Conservation (phyloP, 177 flowering plant genomes). For the Vitis hybrid region DNA sequence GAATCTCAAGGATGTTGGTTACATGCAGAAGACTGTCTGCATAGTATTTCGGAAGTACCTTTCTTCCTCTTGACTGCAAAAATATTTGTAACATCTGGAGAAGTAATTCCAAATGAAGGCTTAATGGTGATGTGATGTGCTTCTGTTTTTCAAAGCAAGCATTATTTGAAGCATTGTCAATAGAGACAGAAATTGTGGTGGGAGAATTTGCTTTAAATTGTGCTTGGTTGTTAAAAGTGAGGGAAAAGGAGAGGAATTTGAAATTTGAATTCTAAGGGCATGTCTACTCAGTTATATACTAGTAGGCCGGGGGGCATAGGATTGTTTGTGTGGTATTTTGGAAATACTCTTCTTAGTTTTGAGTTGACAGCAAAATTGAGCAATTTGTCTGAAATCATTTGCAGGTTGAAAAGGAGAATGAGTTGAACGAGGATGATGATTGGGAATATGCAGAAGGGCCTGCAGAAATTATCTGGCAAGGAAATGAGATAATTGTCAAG, state of each 20-base stretch:
- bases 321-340: not conserved
- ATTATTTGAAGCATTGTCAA: too few species aligned
- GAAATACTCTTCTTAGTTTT: not conserved
- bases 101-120: too few species aligned
- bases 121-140: too few species aligned
- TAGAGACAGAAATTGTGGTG: not conserved
- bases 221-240: not conserved
- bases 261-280: not conserved
- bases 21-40: too few species aligned
- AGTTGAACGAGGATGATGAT: slow-evolving; percentile 48
- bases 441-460: slow-evolving; percentile 94
- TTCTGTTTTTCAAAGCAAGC: too few species aligned
- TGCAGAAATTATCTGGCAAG: slow-evolving; percentile 95
- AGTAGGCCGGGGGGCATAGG: not conserved
- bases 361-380: too few species aligned
- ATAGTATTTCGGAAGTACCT: too few species aligned
- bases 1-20: not conserved
- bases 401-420: slow-evolving; percentile 29
- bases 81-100: too few species aligned
- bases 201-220: not conserved
- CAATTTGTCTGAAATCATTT: not conserved
- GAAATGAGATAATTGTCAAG: slow-evolving; percentile 92
- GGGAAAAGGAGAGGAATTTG: not conserved
- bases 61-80: too few species aligned
- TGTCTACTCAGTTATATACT: not conserved